Percentiles rank a stretch among this genome's conserved stretches.
phyloP scores from a whole-genome alignment of 768 basidiomycete species.

The Lentinula guzmanii region DNA sequence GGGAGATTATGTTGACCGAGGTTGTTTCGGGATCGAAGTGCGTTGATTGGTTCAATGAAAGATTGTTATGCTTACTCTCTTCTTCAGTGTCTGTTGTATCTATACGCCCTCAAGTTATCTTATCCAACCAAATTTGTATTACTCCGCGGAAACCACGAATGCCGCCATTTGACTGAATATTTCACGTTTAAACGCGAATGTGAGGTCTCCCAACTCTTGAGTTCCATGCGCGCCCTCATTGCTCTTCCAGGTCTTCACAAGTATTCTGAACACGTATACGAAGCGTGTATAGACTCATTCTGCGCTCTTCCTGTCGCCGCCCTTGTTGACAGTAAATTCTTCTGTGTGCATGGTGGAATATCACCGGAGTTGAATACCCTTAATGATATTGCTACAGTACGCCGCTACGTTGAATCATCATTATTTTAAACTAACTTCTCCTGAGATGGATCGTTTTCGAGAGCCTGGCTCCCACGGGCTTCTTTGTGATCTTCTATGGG shows the following conservation, averaged over 20 bases:
- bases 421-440: neutral
- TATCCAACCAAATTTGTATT: constrained; percentile 79
- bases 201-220: constrained; percentile 19
- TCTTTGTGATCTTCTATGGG: constrained; percentile 94
- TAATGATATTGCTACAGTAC: constrained; percentile 63
- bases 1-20: constrained; percentile 96
- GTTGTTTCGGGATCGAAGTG: constrained; percentile 77
- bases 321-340: constrained; percentile 90
- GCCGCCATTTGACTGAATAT: constrained; percentile 92
- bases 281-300: constrained; percentile 89
- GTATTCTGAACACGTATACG: constrained; percentile 81
- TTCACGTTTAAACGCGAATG: constrained; percentile 98
- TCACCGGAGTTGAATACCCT: constrained; percentile 81
- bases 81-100: constrained; percentile 78
- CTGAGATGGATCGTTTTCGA: constrained; percentile 82
- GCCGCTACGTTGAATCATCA: constrained; percentile 11
- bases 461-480: constrained; percentile 92
- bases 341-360: constrained; percentile 96
- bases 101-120: constrained; percentile 90
- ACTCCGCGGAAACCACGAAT: constrained; percentile 95
- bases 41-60: constrained; percentile 6
- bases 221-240: neutral
- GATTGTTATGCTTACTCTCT: neutral
- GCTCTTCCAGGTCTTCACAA: constrained; percentile 71
- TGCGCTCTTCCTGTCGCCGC: constrained; percentile 87